A percentile compares a stretch with the other conserved stretches of the same genome.
Conservation (phyloP, 2,329 filamentous ascomycete genomes). For the Pseudogymnoascus sp. region DNA sequence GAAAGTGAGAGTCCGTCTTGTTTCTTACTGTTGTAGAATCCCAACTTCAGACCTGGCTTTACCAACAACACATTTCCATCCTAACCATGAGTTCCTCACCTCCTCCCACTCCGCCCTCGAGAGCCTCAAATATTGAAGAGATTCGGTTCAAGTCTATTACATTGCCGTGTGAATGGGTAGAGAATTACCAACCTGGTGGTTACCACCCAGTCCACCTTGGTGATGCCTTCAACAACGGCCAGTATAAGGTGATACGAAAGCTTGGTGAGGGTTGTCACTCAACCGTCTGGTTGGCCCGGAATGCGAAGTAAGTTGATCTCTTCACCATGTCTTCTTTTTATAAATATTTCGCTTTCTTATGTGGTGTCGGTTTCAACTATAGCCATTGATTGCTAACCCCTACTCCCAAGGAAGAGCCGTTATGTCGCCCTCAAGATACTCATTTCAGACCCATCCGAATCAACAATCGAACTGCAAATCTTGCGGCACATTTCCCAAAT, state of each 20-base stretch:
- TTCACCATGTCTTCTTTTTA: neutral
- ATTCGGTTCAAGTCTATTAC: neutral
- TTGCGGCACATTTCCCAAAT: neutral
- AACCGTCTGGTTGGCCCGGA: constrained; percentile 38
- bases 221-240: constrained; percentile 34
- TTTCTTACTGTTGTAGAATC: neutral
- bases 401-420: neutral
- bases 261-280: constrained; percentile 38
- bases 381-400: neutral
- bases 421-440: constrained; percentile 18
- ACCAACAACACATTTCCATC: neutral
- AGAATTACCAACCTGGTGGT: constrained; percentile 28
- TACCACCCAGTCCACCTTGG: constrained; percentile 38
- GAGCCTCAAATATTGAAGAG: neutral
- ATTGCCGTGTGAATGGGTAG: neutral
- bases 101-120: neutral
- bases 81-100: neutral
- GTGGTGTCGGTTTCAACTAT: neutral
- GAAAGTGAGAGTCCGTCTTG: neutral
- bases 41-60: neutral
- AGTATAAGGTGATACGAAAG: constrained; percentile 39
- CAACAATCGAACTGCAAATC: constrained; percentile 1
- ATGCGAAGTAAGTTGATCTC: constrained; percentile 15
- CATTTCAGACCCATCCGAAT: constrained; percentile 8
- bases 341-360: neutral